Percentiles rank a stretch among this genome's conserved stretches.
These are phyloP conservation scores for Ceratocystis lukuohia DNA, from an alignment of 2,329 filamentous ascomycete species.

Conservation along the genomic window DNA sequence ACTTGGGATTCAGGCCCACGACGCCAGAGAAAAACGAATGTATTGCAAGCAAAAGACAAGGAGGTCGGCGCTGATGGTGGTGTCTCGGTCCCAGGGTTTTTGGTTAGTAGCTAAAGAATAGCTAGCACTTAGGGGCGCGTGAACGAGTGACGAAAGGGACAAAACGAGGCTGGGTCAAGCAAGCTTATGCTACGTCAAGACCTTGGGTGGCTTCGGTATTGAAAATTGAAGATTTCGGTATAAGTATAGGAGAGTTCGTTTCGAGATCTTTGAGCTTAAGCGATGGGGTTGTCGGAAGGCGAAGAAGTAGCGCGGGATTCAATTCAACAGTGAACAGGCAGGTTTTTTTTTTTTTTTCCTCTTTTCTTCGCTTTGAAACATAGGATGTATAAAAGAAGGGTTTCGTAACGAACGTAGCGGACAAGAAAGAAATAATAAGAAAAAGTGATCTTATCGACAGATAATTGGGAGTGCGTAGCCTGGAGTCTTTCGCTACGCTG, in stretches of 20 bases:
- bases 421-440: not conserved
- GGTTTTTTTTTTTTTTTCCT: not conserved
- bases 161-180: not conserved
- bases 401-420: not conserved
- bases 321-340: not conserved
- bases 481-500: not conserved
- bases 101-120: not conserved
- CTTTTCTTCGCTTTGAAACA: not conserved
- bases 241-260: not conserved
- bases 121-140: not conserved
- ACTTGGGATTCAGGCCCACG: not conserved
- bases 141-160: not conserved
- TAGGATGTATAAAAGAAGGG: not conserved
- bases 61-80: not conserved
- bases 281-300: not conserved
- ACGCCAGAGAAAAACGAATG: not conserved
- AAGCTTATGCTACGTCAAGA: not conserved
- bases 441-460: no score
- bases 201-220: not conserved
- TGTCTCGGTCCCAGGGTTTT: not conserved
- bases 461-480: no score
- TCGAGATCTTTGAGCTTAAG: not conserved
- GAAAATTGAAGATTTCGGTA: not conserved
- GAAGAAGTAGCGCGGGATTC: not conserved
- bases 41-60: not conserved